A percentile compares a stretch with the other conserved stretches of the same genome.
Conservation (phyloP, 1,284 basidiomycete species). For the Cutaneotrichosporon cavernicola region DNA sequence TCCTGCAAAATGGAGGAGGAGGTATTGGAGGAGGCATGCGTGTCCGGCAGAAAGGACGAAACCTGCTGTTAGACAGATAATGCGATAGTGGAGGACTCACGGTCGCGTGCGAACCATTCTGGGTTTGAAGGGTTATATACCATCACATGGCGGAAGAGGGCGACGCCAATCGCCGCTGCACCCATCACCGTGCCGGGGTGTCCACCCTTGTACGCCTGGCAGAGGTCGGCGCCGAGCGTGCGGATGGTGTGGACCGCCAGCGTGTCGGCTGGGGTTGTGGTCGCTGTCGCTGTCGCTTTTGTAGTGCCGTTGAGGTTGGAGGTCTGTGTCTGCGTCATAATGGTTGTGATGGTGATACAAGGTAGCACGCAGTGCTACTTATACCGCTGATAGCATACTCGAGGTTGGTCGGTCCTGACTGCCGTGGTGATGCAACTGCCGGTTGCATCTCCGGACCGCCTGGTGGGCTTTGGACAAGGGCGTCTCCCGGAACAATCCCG, state of each 20-base stretch:
- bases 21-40: conserved; percentile 38
- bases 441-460: too few species aligned
- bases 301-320: too few species aligned
- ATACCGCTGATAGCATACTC: too few species aligned
- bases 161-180: conserved; percentile 30
- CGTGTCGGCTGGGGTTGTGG: conserved; percentile 7
- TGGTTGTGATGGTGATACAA: too few species aligned
- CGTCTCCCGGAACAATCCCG: too few species aligned
- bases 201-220: conserved; percentile 38
- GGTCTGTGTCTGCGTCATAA: too few species aligned
- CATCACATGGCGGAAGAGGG: conserved; percentile 31
- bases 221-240: conserved; percentile 35
- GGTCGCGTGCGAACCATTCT: conserved; percentile 31
- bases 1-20: conserved; percentile 38
- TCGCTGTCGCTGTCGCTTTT: too few species aligned
- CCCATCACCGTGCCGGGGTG: conserved; percentile 53
- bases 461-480: too few species aligned
- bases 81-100: conserved; percentile 10
- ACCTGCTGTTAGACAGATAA: conserved; percentile 16
- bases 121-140: conserved; percentile 33
- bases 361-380: too few species aligned
- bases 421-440: too few species aligned
- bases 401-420: too few species aligned
- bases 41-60: conserved; percentile 41
- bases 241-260: conserved; percentile 36